Conservation (phyloP, 192 early-diverging fungal species). For the Geranomyces michiganensis region DNA sequence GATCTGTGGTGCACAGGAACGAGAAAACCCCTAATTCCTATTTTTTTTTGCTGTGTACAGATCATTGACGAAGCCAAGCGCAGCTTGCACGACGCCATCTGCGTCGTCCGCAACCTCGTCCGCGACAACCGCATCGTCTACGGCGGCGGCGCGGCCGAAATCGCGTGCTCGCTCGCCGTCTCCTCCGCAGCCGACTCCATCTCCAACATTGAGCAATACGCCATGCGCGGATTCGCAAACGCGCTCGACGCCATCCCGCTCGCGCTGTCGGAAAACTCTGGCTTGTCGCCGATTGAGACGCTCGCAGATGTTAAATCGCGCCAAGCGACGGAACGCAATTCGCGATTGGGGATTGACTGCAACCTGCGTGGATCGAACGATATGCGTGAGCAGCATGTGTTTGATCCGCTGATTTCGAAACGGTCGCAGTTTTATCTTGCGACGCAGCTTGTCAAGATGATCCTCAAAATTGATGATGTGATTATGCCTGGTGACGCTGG, state of each 20-base stretch:
- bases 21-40: background rate
- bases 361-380: conserved; percentile 89
- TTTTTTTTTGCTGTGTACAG: conserved; percentile 34
- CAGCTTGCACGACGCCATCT: conserved; percentile 97
- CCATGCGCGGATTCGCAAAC: conserved; percentile 97
- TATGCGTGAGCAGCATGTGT: conserved; percentile 98
- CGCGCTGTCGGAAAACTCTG: conserved; percentile 96
- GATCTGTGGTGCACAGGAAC: background rate
- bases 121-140: conserved; percentile 98
- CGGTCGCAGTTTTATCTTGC: conserved; percentile 97
- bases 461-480: conserved; percentile 80
- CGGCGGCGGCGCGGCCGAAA: conserved; percentile 98
- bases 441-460: conserved; percentile 99
- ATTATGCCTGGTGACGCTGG: conserved; percentile 36
- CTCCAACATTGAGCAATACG: conserved; percentile 96
- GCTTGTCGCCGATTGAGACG: conserved; percentile 94
- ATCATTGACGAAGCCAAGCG: conserved; percentile 99
- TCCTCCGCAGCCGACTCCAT: conserved; percentile 87
- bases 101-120: conserved; percentile 97
- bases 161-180: conserved; percentile 92
- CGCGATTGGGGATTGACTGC: conserved; percentile 94
- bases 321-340: conserved; percentile 86
- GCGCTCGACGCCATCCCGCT: conserved; percentile 95
- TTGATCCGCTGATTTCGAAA: conserved; percentile 99
- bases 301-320: conserved; percentile 93